Conservation (phyloP, 225 moss, liverwort and hornwort species). For the Lunularia cruciata region DNA sequence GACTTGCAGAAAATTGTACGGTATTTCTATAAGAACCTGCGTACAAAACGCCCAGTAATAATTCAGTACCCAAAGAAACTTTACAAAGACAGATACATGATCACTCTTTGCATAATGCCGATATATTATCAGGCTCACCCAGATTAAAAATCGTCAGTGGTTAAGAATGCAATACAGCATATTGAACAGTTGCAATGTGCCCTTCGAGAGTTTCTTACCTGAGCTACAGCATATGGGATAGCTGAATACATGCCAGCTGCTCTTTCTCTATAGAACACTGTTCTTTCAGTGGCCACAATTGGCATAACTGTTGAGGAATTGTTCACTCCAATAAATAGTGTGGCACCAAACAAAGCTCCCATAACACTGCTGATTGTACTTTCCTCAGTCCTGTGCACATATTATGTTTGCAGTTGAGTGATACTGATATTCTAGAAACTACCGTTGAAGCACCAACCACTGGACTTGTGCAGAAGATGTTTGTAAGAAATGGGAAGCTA, state of each 20-base stretch:
- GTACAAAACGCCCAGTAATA: background rate
- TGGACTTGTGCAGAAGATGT: too few relatives aligned
- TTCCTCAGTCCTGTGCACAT: constrained; percentile 5
- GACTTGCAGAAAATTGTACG: constrained; percentile 35
- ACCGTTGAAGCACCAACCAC: too few relatives aligned
- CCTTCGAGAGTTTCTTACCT: constrained; percentile 20
- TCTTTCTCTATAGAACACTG: constrained; percentile 44
- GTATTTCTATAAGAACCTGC: constrained; percentile 47
- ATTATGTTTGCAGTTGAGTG: background rate
- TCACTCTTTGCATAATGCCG: too few relatives aligned
- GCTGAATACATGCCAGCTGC: constrained; percentile 43
- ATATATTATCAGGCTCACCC: too few relatives aligned
- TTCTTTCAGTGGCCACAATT: constrained; percentile 37
- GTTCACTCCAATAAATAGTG: constrained; percentile 30
- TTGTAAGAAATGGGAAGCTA: background rate
- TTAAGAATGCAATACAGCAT: background rate
- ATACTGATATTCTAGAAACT: too few relatives aligned
- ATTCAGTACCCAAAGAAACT: too few relatives aligned
- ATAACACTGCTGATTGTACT: constrained; percentile 15
- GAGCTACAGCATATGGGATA: constrained; percentile 33
- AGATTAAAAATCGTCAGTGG: background rate
- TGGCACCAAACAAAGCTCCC: constrained; percentile 32
- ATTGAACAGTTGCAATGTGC: background rate
- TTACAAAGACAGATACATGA: too few relatives aligned
- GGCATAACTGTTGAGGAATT: constrained; percentile 35